Base-by-base conservation (phyloP, 257 asterid genomes). In the Rhazya stricta region DNA sequence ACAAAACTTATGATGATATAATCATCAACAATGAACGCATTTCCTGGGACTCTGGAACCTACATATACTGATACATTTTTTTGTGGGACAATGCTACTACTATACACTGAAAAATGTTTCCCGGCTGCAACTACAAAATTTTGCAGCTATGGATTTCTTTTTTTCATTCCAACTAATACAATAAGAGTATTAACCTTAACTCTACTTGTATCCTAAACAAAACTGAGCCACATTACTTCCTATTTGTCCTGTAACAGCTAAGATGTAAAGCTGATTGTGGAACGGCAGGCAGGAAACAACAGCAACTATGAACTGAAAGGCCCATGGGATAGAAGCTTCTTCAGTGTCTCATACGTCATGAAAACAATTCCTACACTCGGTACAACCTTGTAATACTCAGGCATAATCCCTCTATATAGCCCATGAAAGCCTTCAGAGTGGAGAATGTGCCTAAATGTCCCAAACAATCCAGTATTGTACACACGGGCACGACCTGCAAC, bases 311-410 rank as follows among this genome's bases (percentile, higher is more conserved):
- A 88, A 81, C 85, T 84, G 73, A 80, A 84, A 73, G 89, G 77
- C 42, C 84, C 86, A 53, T 78, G 32, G n/a, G 97, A 92, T 27
- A 94, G 85, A 80, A 91, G 84, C 85, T 85, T 88, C 89, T 88
- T 91, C 88, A 94, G 81, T 3, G 93, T 86, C 78, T 94, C 98
- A 6, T 94, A 94, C 4, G 98, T 90, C 98, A 94, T 91, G 87
- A 94, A 94, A 76, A 87, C 96, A 81, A 94, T 90, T 69, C 97
- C 98, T 36, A 91, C 96, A 70, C 97, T 83, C 1, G 98, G 98
- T 69, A 94, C 96, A 72, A 94, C 98, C 80, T 94, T 94, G 90
- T 88, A 94, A 78, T 90, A 91, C 81, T 94, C 98, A 0, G 98
- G 97, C 91, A 94, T 63, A 79, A 94, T 94, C 63, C 98, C 98